phyloP scores from a whole-genome alignment of 2,329 filamentous ascomycete species.

The Botrytis pseudocinerea region DNA sequence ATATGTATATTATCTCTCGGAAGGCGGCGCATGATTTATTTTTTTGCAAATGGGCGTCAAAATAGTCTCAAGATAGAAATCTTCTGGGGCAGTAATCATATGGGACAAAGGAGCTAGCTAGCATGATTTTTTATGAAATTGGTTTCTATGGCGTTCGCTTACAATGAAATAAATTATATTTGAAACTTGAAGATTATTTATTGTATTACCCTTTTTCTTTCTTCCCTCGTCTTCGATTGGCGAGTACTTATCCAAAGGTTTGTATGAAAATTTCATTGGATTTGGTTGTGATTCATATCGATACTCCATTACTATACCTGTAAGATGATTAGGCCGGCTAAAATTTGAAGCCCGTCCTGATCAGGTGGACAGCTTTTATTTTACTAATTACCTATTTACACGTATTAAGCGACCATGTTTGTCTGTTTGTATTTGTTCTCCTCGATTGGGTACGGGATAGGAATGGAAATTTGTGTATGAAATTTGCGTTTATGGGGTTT shows the following conservation, averaged over 20 bases:
- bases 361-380: too few relatives aligned
- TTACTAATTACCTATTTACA: neutral
- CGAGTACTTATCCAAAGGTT: too few relatives aligned
- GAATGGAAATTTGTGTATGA: too few relatives aligned
- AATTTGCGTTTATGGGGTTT: too few relatives aligned
- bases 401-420: neutral
- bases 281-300: neutral
- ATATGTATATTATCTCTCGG: constrained; percentile 21
- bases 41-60: constrained; percentile 12
- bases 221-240: too few relatives aligned
- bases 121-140: neutral
- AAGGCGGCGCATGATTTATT: constrained; percentile 13
- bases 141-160: neutral
- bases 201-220: neutral
- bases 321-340: neutral
- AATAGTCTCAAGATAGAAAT: constrained; percentile 21
- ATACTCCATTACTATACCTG: neutral
- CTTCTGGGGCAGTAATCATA: constrained; percentile 20
- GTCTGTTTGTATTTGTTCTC: neutral
- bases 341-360: neutral
- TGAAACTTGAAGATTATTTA: neutral
- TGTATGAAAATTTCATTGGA: neutral
- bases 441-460: neutral
- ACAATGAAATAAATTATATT: neutral
- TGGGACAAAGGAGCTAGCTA: neutral